Evolutionary conservation across 768 basidiomycete species (phyloP), one percentile per base, ranked within the genome.

Genomic region (Tylopilus subfusipes): DNA sequence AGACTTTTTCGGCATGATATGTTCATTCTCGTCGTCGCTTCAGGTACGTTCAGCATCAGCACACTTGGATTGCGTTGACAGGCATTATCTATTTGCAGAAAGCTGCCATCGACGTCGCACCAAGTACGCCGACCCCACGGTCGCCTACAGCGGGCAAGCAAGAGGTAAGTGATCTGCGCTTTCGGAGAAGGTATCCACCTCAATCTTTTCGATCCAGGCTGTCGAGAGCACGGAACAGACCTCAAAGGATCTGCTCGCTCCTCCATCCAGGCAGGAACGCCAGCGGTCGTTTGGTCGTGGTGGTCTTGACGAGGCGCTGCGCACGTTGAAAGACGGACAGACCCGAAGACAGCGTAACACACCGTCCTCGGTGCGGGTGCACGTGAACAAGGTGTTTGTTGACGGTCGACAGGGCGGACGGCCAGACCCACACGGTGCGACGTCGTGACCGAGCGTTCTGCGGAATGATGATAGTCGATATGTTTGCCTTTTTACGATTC

Each of bases 241-340:
- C 19, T 59, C 68, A 5, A 54, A 63, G 9, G 68, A 69, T 31
- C 56, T 63, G 5, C 64, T 75, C 9, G 68, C 56, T 14, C 78
- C 79, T 1, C 76, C 79, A 50, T 71, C 76, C 5, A 68, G 72
- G 25, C 74, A 77, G 44, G 68, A 68, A 27, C 79, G 77, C 39
- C 73, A 72, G 47, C 74, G 73, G 31, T 86, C 90, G 2, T 66
- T 90, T 56, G 84, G 85, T 8, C 81, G 86, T 34, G 93, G 93
- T 11, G 87, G 88, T 51, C 71, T 96, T 30, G 93, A 98, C 59
- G 82, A 89, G 62, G 89, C 88, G 2, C 87, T 98, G 38, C 84
- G 88, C 18, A 92, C 85, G 56, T 81, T 93, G 75, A 81, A 82
- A 42, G 81, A 80, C 45, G 92, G 84, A 33, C 82, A 61, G 5